Conservation (phyloP, 1,284 basidiomycete genomes). For the Uromyces viciae-fabae region DNA sequence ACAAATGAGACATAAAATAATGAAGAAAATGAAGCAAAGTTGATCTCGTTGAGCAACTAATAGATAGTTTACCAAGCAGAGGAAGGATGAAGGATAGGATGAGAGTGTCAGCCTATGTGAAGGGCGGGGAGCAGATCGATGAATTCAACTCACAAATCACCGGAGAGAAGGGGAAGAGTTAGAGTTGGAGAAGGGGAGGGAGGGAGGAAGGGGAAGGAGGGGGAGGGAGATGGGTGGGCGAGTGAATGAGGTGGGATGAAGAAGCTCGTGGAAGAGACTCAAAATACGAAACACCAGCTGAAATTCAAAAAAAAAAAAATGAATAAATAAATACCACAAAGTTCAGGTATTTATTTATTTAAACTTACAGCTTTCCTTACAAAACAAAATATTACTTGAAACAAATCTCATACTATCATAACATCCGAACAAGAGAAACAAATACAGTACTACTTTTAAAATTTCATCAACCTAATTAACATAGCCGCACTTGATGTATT, state of each 20-base stretch:
- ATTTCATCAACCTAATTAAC: no score
- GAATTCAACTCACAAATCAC: slow-evolving; percentile 55
- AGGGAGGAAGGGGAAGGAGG: slow-evolving; percentile 14
- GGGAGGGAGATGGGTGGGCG: slow-evolving; percentile 24
- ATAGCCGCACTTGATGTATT: no score
- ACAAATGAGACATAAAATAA: slow-evolving; percentile 30
- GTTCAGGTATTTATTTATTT: no score
- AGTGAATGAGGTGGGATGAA: slow-evolving; percentile 9
- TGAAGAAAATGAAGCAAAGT: slow-evolving; percentile 7
- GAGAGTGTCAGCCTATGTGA: slow-evolving; percentile 10
- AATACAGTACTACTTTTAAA: no score
- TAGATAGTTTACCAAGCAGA: no score
- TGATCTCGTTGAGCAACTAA: no score
- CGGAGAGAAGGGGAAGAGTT: slow-evolving; percentile 33
- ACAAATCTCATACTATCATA: no score
- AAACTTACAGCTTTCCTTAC: no score
- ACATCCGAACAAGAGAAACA: no score
- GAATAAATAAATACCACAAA: no score
- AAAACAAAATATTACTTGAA: no score
- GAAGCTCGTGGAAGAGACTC: slow-evolving; percentile 12
- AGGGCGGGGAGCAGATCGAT: slow-evolving; percentile 33
- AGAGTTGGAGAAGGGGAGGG: slow-evolving; percentile 47
- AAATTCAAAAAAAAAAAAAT: no score
- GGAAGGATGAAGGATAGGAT: background rate
- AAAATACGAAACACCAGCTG: slow-evolving; percentile 6